Conservation (phyloP, 2,329 filamentous ascomycete species). For the Raffaelea albimanens region DNA sequence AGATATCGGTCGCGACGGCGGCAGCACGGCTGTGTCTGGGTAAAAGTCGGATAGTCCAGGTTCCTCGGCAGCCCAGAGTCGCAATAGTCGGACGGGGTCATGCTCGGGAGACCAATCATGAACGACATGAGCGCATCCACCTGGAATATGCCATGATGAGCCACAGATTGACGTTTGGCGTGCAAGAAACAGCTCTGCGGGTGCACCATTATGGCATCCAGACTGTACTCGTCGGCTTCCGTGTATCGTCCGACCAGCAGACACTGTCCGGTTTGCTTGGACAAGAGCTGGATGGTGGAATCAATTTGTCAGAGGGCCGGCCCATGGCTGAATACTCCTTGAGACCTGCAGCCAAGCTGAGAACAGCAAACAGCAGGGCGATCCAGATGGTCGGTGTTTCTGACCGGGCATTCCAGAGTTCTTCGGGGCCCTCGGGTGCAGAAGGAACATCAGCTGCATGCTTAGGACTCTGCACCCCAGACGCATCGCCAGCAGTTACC, state of each 20-base stretch:
- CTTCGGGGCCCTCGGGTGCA: too few species aligned
- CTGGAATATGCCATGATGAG: constrained; percentile 29
- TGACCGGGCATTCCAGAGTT: too few species aligned
- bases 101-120: constrained; percentile 37
- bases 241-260: constrained; percentile 21
- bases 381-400: constrained; percentile 25
- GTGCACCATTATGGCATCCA: constrained; percentile 27
- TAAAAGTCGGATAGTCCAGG: too few species aligned
- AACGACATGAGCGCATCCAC: constrained; percentile 35
- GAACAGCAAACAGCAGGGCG: constrained; percentile 25
- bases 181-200: constrained; percentile 1
- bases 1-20: constrained; percentile 15
- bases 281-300: neutral
- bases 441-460: too few species aligned
- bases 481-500: too few species aligned
- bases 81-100: constrained; percentile 22
- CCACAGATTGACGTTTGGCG: constrained; percentile 20
- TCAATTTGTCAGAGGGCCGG: neutral
- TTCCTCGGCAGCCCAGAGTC: constrained; percentile 17
- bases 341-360: constrained; percentile 18
- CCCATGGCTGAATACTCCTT: neutral
- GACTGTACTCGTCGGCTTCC: constrained; percentile 23
- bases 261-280: constrained; percentile 13
- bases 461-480: too few species aligned
- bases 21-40: constrained; percentile 19